phyloP scores from a whole-genome alignment of 768 basidiomycete species.

The Suillus cothurnatus region DNA sequence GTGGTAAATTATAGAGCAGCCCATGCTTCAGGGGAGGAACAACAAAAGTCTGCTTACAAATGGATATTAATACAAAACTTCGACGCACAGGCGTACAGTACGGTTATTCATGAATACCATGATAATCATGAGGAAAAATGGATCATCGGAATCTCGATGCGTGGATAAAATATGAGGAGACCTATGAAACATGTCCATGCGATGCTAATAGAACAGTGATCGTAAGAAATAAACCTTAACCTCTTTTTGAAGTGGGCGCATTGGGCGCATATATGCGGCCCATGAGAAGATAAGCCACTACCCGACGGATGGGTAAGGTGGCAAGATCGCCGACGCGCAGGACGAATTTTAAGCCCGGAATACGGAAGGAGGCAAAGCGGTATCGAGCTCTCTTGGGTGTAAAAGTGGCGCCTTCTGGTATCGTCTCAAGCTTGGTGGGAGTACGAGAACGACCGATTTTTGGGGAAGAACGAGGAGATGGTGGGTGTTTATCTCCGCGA shows the following conservation, averaged over 20 bases:
- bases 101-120: conserved; percentile 8
- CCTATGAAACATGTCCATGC: neutral
- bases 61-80: neutral
- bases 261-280: conserved; percentile 28
- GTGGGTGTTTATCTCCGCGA: conserved; percentile 16
- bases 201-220: conserved; percentile 1
- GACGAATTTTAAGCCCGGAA: conserved; percentile 31
- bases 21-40: neutral
- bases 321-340: conserved; percentile 33
- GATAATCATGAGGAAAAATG: conserved; percentile 4
- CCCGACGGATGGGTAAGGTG: conserved; percentile 30
- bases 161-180: neutral
- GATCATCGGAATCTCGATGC: neutral
- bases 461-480: conserved; percentile 27
- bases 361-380: conserved; percentile 18
- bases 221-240: conserved; percentile 8
- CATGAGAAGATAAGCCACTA: conserved; percentile 25
- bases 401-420: conserved; percentile 37
- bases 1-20: neutral
- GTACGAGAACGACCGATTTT: conserved; percentile 27
- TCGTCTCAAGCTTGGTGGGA: conserved; percentile 39
- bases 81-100: neutral
- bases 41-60: conserved; percentile 1
- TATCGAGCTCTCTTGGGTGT: conserved; percentile 22
- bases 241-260: conserved; percentile 12